Evolutionary conservation across 2,329 filamentous ascomycete species (phyloP).

Genomic region (Fusarium nurragi): DNA sequence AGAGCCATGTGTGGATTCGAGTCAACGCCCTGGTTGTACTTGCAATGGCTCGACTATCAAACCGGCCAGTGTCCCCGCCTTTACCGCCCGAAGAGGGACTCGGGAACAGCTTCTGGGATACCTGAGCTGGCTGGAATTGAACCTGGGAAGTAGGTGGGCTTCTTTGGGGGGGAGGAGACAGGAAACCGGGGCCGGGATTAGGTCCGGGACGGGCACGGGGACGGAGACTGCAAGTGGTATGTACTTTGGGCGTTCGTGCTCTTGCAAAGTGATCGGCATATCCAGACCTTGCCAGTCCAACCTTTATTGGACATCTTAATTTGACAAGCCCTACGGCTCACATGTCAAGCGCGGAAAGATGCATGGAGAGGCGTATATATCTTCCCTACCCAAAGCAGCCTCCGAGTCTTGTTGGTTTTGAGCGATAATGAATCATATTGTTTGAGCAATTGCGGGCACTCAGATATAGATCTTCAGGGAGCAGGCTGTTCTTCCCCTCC

Average conservation of each 20-base stretch:
- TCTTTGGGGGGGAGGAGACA: conserved; percentile 25
- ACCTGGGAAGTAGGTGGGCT: conserved; percentile 37
- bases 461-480: conserved; percentile 27
- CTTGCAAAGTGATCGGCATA: conserved; percentile 41
- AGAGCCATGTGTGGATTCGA: conserved; percentile 43
- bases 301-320: conserved; percentile 39
- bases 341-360: conserved; percentile 43
- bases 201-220: conserved; percentile 23
- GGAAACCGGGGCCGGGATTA: conserved; percentile 31
- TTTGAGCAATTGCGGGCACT: conserved; percentile 23
- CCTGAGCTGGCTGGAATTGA: conserved; percentile 33
- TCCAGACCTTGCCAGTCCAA: conserved; percentile 27
- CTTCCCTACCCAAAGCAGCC: conserved; percentile 8
- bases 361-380: conserved; percentile 34
- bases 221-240: conserved; percentile 27
- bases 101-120: conserved; percentile 26
- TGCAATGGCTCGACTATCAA: conserved; percentile 38
- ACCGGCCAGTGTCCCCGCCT: conserved; percentile 42
- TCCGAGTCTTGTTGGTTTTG: conserved; percentile 30
- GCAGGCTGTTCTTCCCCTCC: conserved; percentile 13
- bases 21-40: conserved; percentile 43
- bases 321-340: conserved; percentile 42
- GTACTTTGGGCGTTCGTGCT: conserved; percentile 33
- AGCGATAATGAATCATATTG: conserved; percentile 34
- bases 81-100: conserved; percentile 41